Percentiles rank a stretch among this genome's conserved stretches.
Evolutionary conservation across 495 filamentous ascomycete genomes (phyloP).

Genomic region (Neurospora sp.): DNA sequence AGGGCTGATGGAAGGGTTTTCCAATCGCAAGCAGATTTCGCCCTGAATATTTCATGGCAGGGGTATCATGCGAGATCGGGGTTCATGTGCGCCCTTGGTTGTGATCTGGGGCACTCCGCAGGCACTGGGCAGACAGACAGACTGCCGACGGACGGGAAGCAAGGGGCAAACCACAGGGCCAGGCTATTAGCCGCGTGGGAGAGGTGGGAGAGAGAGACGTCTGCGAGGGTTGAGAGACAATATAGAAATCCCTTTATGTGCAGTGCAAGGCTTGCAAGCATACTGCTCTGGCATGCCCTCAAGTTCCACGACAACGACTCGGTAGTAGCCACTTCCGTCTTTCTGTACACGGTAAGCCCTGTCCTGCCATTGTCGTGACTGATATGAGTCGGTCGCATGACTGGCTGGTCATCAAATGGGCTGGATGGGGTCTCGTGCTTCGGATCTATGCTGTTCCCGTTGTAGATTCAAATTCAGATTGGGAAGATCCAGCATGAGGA

Average conservation of each 20-base stretch:
- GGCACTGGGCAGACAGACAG: neutral
- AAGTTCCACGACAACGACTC: neutral
- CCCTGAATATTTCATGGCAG: neutral
- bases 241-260: neutral
- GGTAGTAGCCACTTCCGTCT: neutral
- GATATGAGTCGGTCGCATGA: neutral
- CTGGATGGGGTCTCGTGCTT: neutral
- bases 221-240: neutral
- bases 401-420: neutral
- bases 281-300: too few species aligned
- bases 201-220: neutral
- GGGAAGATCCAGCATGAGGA: neutral
- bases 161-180: neutral
- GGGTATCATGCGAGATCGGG: neutral
- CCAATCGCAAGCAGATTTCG: neutral
- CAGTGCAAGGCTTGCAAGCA: neutral
- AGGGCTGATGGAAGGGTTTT: neutral
- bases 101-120: neutral
- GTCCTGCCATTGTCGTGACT: neutral
- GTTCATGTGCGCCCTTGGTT: neutral
- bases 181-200: neutral
- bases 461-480: neutral
- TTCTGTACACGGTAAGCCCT: neutral
- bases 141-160: neutral
- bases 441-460: neutral